Base-by-base conservation (phyloP, 768 basidiomycete species). In the Boletellus ananas region DNA sequence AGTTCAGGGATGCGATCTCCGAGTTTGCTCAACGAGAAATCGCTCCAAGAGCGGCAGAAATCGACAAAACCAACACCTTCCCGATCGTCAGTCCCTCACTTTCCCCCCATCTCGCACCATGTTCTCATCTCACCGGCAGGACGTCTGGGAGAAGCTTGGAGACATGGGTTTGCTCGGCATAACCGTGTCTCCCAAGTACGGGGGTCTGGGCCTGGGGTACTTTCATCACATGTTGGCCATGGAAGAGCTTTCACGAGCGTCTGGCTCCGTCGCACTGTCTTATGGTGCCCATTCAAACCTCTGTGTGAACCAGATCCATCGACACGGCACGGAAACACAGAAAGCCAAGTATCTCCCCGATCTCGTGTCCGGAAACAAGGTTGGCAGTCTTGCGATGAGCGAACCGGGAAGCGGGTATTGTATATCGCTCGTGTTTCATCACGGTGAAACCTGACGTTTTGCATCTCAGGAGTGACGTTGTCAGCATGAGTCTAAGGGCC, bases 361-460 rank as follows among this genome's bases (percentile, higher is more conserved):
- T 60, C 75, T 96, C 39, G 72, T 95, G 34, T 75, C 80, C 25
- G 94, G 94, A 18, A 80, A 75, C 62, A 87, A 89, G 65, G 80
- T 97, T 27, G 94, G 94, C 34, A 85, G 88, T 58, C 74, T 97
- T 53, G 94, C 94, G 2, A 97, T 97, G 94, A 91, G 88, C 59
- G 94, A 97, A 72, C 78, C 87, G 2, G 91, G 88, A 14, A 84
- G 86, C 58, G 94, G 94, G 67, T 70, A 45, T 27, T 34, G 49
- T 33, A 21, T 27, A 17, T 34, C 42, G 14, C 20, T 44, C 25
- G 33, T 25, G 18, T 40, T 14, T 23, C 7, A 34, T 25, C 41
- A 3, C 31, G 6, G 13, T 8, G 6, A 21, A 9, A 39, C 2
- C 33, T 54, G 17, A 64, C 37, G 29, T 4, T 16, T 18, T 43